Percentiles rank a stretch among this genome's conserved stretches.
These are phyloP conservation scores for Metarhizium album DNA, from an alignment of 2,329 filamentous ascomycete species.

Conservation along the genomic window DNA sequence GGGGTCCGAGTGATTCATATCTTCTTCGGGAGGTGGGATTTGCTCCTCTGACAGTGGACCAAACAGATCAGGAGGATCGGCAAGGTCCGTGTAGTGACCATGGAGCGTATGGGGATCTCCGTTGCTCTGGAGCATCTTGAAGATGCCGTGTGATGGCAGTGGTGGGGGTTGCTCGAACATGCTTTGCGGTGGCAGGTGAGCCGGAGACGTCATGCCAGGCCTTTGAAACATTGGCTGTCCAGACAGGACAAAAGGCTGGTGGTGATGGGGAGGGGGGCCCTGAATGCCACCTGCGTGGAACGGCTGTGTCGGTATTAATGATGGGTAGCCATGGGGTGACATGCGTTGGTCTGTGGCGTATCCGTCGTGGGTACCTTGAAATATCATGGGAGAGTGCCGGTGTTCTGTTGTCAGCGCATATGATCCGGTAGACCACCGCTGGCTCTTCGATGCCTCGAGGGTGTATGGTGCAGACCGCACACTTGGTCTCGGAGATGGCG, in stretches of 20 bases:
- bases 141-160: slow-evolving; percentile 60
- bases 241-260: slow-evolving; percentile 38
- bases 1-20: slow-evolving; percentile 70
- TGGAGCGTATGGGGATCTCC: slow-evolving; percentile 57
- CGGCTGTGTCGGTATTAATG: slow-evolving; percentile 25
- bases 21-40: slow-evolving; percentile 62
- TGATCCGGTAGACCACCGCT: slow-evolving; percentile 70
- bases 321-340: slow-evolving; percentile 28
- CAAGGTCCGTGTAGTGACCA: slow-evolving; percentile 61
- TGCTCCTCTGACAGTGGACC: slow-evolving; percentile 66
- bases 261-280: slow-evolving; percentile 20
- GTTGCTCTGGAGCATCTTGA: slow-evolving; percentile 66
- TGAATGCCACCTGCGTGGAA: slow-evolving; percentile 45
- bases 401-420: slow-evolving; percentile 48
- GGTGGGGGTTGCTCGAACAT: slow-evolving; percentile 50
- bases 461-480: slow-evolving; percentile 61
- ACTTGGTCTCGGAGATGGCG: slow-evolving; percentile 58
- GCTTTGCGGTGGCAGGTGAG: slow-evolving; percentile 35
- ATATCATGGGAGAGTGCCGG: slow-evolving; percentile 50
- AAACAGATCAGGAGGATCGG: slow-evolving; percentile 67
- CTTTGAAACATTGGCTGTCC: slow-evolving; percentile 40
- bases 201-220: slow-evolving; percentile 47
- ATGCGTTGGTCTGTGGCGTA: slow-evolving; percentile 47
- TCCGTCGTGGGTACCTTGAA: slow-evolving; percentile 49
- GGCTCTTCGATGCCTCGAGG: slow-evolving; percentile 54